A percentile compares a stretch with the other conserved stretches of the same genome.
phyloP scores from a whole-genome alignment of 2,329 filamentous ascomycete species.

The Thelonectria blattea region DNA sequence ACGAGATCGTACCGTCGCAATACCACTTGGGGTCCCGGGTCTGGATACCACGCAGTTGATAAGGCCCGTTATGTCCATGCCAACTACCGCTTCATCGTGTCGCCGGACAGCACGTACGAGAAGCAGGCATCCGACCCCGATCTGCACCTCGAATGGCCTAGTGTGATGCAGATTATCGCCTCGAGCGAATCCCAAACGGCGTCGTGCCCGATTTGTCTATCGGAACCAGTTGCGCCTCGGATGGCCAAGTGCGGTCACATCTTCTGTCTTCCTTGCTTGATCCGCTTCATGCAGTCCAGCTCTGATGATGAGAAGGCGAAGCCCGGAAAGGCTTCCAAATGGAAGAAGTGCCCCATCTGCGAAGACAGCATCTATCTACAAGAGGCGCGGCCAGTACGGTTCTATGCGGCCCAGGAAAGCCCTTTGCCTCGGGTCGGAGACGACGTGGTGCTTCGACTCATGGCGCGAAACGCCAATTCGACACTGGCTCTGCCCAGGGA shows the following conservation, averaged over 20 bases:
- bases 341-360: constrained; percentile 97
- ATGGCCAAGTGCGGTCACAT: constrained; percentile 99
- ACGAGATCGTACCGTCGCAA: constrained; percentile 70
- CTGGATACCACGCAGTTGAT: constrained; percentile 87
- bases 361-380: constrained; percentile 93
- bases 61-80: constrained; percentile 92
- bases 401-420: constrained; percentile 88
- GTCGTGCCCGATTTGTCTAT: constrained; percentile 94
- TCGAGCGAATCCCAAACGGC: constrained; percentile 87
- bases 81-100: constrained; percentile 96
- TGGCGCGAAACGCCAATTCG: constrained; percentile 79
- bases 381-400: constrained; percentile 86
- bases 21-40: constrained; percentile 83
- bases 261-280: constrained; percentile 90
- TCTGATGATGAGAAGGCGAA: constrained; percentile 72
- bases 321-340: constrained; percentile 74
- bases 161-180: constrained; percentile 88
- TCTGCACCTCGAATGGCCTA: constrained; percentile 86
- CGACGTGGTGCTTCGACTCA: constrained; percentile 87
- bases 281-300: constrained; percentile 92
- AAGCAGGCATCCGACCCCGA: constrained; percentile 86
- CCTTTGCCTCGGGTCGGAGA: constrained; percentile 80
- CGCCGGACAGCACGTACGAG: constrained; percentile 79
- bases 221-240: constrained; percentile 87
- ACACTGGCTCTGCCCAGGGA: constrained; percentile 89